Evolutionary conservation across 139 green algal genomes (phyloP).

Genomic region (Volvox africanus): DNA sequence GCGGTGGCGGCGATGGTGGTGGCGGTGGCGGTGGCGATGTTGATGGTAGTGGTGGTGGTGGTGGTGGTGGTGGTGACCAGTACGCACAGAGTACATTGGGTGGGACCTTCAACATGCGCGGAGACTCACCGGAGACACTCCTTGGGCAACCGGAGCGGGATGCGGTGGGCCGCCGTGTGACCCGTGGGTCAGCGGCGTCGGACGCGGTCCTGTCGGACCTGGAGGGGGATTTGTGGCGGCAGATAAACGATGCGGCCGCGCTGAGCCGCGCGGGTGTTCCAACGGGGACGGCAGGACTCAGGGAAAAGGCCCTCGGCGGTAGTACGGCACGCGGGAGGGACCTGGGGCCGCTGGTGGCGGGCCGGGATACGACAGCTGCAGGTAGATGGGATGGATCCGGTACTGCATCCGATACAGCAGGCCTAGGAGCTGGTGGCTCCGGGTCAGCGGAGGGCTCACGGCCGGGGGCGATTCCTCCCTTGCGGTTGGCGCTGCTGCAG

Average conservation of each 20-base stretch:
- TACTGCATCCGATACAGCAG: not conserved
- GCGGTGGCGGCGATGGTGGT: no score
- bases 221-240: not conserved
- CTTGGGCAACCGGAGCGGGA: not conserved
- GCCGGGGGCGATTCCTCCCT: not conserved
- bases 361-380: not conserved
- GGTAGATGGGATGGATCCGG: not conserved
- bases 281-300: not conserved
- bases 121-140: conserved; percentile 21
- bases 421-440: not conserved
- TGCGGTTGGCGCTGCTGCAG: not conserved
- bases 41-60: no score
- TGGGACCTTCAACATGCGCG: conserved; percentile 2
- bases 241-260: not conserved
- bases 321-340: not conserved
- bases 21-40: not conserved
- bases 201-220: not conserved
- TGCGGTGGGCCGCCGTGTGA: not conserved
- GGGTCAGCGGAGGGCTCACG: not conserved
- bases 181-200: not conserved
- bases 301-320: not conserved
- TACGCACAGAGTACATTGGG: conserved; percentile 3
- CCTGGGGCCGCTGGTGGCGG: not conserved
- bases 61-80: not conserved
- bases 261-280: not conserved